Percentiles rank a stretch among this genome's conserved stretches.
Evolutionary conservation across 805 yeast genomes (phyloP).

Genomic region (Torulaspora microellipsoides): DNA sequence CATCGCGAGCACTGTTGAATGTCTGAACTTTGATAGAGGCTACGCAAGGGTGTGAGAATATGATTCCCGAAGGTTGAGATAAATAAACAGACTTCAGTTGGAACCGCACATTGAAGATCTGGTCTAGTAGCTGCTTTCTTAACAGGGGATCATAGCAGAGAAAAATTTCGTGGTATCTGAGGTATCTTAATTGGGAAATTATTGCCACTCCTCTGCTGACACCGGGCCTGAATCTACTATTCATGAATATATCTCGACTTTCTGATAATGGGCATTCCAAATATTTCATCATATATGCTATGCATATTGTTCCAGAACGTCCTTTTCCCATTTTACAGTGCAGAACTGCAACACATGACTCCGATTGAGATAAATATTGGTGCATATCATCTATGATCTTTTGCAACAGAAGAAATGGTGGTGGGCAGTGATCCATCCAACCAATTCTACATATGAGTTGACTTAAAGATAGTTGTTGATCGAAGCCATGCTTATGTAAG

Average conservation of each 20-base stretch:
- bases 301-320: constrained; percentile 71
- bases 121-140: constrained; percentile 10
- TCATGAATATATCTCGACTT: constrained; percentile 52
- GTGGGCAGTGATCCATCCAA: constrained; percentile 75
- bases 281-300: constrained; percentile 62
- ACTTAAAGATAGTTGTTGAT: neutral
- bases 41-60: constrained; percentile 8
- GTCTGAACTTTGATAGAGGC: constrained; percentile 21
- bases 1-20: constrained; percentile 16
- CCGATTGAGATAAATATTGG: constrained; percentile 35
- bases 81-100: constrained; percentile 17
- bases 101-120: constrained; percentile 12
- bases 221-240: constrained; percentile 50
- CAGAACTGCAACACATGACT: constrained; percentile 53
- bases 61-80: constrained; percentile 16
- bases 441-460: constrained; percentile 36
- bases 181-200: constrained; percentile 60
- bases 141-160: constrained; percentile 14
- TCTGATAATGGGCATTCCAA: constrained; percentile 37
- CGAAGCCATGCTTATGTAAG: neutral
- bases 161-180: constrained; percentile 49
- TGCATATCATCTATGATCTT: constrained; percentile 43
- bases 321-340: constrained; percentile 95
- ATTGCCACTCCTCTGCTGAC: constrained; percentile 70
- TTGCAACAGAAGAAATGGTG: constrained; percentile 53